Percentiles rank a stretch among this genome's conserved stretches.
phyloP scores from a whole-genome alignment of 495 filamentous ascomycete genomes.

The Physcia stellaris region DNA sequence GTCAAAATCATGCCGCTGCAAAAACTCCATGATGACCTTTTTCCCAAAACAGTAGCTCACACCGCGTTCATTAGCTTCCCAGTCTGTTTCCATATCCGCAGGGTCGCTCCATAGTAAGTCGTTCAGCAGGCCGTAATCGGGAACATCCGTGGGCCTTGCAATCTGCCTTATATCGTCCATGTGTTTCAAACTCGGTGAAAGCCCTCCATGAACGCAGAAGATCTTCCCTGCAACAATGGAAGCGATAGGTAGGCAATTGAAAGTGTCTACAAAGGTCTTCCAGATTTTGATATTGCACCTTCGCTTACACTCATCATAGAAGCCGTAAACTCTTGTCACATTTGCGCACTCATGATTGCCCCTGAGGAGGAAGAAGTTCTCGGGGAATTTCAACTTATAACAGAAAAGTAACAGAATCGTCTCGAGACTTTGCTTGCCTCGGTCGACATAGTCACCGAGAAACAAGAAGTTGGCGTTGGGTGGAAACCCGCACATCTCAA shows the following conservation, averaged over 20 bases:
- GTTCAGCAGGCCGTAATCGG: constrained; percentile 92
- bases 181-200: constrained; percentile 82
- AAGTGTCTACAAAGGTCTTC: constrained; percentile 98
- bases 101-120: constrained; percentile 97
- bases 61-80: constrained; percentile 93
- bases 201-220: constrained; percentile 94
- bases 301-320: constrained; percentile 98
- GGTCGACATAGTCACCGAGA: constrained; percentile 94
- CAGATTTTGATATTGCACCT: constrained; percentile 96
- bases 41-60: constrained; percentile 99
- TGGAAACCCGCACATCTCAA: constrained; percentile 98
- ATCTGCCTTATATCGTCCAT: constrained; percentile 99
- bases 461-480: constrained; percentile 91
- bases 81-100: constrained; percentile 93
- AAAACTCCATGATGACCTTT: constrained; percentile 94
- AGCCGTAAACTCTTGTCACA: constrained; percentile 94
- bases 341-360: constrained; percentile 99
- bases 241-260: constrained; percentile 92
- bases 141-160: constrained; percentile 89
- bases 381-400: constrained; percentile 97
- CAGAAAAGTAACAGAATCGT: constrained; percentile 91
- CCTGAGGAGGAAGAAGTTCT: constrained; percentile 96
- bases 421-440: constrained; percentile 93
- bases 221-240: constrained; percentile 97
- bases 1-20: constrained; percentile 92